Percentiles rank a stretch among this genome's conserved stretches.
phyloP scores from a whole-genome alignment of 768 basidiomycete genomes.

The Sistotremastrum niveocremeum region DNA sequence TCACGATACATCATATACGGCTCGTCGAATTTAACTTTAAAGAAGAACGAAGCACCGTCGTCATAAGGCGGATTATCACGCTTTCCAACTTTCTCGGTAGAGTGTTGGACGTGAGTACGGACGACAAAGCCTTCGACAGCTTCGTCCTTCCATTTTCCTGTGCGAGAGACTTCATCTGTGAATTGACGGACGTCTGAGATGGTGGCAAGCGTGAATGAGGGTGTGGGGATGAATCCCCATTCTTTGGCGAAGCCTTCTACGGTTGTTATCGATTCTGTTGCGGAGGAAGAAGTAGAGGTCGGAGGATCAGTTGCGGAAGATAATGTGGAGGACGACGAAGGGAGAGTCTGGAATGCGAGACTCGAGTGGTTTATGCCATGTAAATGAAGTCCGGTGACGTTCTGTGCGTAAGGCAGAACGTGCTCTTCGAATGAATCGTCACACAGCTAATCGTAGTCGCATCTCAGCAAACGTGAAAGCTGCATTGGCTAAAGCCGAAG shows the following conservation, averaged over 20 bases:
- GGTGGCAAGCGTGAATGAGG: slow-evolving; percentile 38
- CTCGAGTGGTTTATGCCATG: slow-evolving; percentile 78
- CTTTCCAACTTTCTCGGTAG: slow-evolving; percentile 18
- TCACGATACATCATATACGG: slow-evolving; percentile 98
- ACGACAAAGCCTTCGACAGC: slow-evolving; percentile 92
- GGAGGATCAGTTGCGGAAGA: too few species aligned
- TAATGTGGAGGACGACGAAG: slow-evolving; percentile 22
- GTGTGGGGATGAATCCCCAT: slow-evolving; percentile 86
- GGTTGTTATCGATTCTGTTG: slow-evolving; percentile 14
- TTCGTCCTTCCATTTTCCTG: slow-evolving; percentile 72
- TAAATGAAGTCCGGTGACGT: slow-evolving; percentile 80
- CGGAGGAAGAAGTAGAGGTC: too few species aligned
- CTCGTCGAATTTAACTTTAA: slow-evolving; percentile 98
- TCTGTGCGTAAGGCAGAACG: slow-evolving; percentile 69
- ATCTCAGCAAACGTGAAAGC: not conserved
- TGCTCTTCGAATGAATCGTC: slow-evolving; percentile 98
- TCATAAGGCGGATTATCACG: slow-evolving; percentile 44
- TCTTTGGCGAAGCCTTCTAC: slow-evolving; percentile 74
- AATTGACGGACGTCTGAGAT: slow-evolving; percentile 61
- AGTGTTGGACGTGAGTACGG: slow-evolving; percentile 42
- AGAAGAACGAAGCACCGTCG: slow-evolving; percentile 83
- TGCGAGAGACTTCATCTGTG: slow-evolving; percentile 48
- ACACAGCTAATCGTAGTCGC: slow-evolving; percentile 55
- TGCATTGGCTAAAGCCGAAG: not conserved
- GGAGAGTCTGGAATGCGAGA: slow-evolving; percentile 55